phyloP scores from a whole-genome alignment of 306 rosid genomes.

The Begonia loranthoides region DNA sequence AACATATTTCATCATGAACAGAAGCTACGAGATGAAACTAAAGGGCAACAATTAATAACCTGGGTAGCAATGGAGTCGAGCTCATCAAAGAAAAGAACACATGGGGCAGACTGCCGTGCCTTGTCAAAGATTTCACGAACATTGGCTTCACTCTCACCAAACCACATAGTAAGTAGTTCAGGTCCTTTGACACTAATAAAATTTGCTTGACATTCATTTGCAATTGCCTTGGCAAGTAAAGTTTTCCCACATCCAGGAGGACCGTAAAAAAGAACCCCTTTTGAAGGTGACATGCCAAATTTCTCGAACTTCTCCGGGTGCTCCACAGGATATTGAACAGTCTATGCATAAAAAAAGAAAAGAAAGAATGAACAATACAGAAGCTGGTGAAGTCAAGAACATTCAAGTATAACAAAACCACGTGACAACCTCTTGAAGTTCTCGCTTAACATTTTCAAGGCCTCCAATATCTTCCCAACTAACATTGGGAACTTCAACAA shows the following conservation, averaged over 20 bases:
- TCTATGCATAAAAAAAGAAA: constrained; percentile 13
- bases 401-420: neutral
- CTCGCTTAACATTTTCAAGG: constrained; percentile 49
- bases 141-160: constrained; percentile 60
- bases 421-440: constrained; percentile 33
- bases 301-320: constrained; percentile 49
- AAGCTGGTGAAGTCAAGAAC: neutral
- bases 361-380: constrained; percentile 3
- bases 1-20: too few relatives aligned
- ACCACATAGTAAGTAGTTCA: constrained; percentile 48
- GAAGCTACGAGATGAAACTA: too few relatives aligned
- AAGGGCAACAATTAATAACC: constrained; percentile 6
- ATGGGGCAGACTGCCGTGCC: constrained; percentile 42
- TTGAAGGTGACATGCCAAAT: constrained; percentile 51
- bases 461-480: constrained; percentile 51
- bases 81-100: constrained; percentile 55
- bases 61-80: constrained; percentile 51
- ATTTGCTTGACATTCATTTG: constrained; percentile 48
- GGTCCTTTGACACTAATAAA: constrained; percentile 48
- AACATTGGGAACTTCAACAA: constrained; percentile 47
- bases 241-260: constrained; percentile 56
- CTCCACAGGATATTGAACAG: constrained; percentile 53
- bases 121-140: constrained; percentile 49
- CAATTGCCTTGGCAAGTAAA: constrained; percentile 46
- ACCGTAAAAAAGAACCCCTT: constrained; percentile 52